These are phyloP conservation scores for Tetracentron sinense DNA, from an alignment of 164 flowering plant genomes.

Conservation along the genomic window DNA sequence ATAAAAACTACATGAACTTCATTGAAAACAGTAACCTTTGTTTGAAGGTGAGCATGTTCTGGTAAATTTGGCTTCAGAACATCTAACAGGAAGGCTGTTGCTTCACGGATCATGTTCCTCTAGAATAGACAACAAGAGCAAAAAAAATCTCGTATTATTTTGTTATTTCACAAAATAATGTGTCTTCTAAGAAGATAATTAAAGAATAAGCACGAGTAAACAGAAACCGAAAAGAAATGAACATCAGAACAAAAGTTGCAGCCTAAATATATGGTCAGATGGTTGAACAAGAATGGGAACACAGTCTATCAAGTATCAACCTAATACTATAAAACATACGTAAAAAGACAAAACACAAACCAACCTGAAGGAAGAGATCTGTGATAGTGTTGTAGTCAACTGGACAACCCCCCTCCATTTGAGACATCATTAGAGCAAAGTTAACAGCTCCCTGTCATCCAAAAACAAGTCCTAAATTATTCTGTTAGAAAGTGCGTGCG, in stretches of 20 bases:
- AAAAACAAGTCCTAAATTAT: slow-evolving; percentile 1
- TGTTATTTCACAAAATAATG: too few relatives aligned
- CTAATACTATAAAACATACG: not conserved
- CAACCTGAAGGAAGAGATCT: slow-evolving; percentile 97
- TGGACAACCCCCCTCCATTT: slow-evolving; percentile 99
- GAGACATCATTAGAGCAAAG: slow-evolving; percentile 99
- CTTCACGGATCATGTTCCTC: slow-evolving; percentile 88
- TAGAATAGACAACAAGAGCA: slow-evolving; percentile 19
- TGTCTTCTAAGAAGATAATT: too few relatives aligned
- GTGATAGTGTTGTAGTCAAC: slow-evolving; percentile 98
- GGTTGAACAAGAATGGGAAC: not conserved
- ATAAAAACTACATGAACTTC: not conserved
- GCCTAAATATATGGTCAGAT: not conserved
- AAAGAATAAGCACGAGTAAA: not conserved
- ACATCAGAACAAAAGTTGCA: too few relatives aligned
- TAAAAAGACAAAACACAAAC: not conserved
- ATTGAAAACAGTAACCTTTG: slow-evolving; percentile 44
- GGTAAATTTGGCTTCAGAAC: slow-evolving; percentile 80
- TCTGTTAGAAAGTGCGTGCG: not conserved
- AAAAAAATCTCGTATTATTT: not conserved
- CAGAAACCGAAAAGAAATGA: too few relatives aligned
- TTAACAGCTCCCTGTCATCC: slow-evolving; percentile 90
- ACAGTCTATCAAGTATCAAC: not conserved
- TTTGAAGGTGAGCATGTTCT: slow-evolving; percentile 70
- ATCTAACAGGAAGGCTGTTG: slow-evolving; percentile 77